These are phyloP conservation scores for Lachancea sp. DNA, from an alignment of 805 yeast species.

Conservation along the genomic window DNA sequence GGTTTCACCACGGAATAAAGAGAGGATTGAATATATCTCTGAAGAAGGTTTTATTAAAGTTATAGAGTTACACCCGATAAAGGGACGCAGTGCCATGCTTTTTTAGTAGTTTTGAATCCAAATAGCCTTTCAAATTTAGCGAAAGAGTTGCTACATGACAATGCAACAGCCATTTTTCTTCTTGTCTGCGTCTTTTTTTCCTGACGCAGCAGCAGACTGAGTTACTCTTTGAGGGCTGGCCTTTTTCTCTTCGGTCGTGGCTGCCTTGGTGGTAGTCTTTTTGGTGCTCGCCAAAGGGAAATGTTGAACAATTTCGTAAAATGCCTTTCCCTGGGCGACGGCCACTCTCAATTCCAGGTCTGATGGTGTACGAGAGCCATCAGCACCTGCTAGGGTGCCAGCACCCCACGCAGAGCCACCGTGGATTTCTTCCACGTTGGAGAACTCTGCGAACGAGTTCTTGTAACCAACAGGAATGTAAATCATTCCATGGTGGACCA, in stretches of 20 bases:
- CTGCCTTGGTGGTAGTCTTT: conserved; percentile 5
- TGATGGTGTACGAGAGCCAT: conserved; percentile 66
- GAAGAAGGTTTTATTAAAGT: neutral
- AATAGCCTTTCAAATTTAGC: too few species aligned
- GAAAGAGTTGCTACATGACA: conserved; percentile 8
- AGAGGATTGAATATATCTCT: neutral
- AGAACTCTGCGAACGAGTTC: conserved; percentile 46
- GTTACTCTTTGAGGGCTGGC: conserved; percentile 5
- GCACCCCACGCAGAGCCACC: conserved; percentile 90
- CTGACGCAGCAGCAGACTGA: conserved; percentile 4
- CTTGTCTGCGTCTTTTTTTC: conserved; percentile 4
- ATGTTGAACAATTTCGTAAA: conserved; percentile 42
- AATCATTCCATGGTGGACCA: conserved; percentile 72
- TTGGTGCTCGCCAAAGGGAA: conserved; percentile 15
- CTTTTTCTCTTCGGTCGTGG: neutral
- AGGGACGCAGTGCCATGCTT: neutral
- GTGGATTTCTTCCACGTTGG: conserved; percentile 59
- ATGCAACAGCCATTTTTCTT: conserved; percentile 10
- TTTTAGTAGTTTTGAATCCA: too few species aligned
- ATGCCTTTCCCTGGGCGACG: conserved; percentile 57
- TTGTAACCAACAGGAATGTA: conserved; percentile 74
- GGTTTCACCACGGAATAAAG: conserved; percentile 26
- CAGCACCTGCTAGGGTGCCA: conserved; percentile 68
- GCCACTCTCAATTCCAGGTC: conserved; percentile 62
- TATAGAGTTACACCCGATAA: neutral